phyloP scores from a whole-genome alignment of 768 basidiomycete genomes.

The Hysterangium stoloniferum region DNA sequence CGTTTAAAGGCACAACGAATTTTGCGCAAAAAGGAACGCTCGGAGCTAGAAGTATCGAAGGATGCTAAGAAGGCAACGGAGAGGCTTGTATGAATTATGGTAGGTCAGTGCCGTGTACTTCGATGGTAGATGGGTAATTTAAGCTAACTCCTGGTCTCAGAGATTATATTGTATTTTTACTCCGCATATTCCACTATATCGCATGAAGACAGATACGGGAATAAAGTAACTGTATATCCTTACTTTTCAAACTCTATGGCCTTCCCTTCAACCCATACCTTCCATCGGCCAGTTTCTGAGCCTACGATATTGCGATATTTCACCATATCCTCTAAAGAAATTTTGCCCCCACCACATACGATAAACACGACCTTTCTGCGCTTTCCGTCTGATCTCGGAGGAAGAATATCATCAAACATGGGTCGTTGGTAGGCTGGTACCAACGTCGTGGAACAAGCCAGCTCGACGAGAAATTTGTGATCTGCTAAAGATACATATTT shows the following conservation, averaged over 20 bases:
- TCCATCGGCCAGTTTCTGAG: conserved; percentile 24
- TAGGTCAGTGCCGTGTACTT: no score
- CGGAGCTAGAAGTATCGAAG: not conserved
- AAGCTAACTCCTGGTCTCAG: no score
- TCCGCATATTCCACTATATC: no score
- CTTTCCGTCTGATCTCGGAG: conserved; percentile 22
- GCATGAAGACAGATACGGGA: no score
- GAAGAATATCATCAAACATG: conserved; percentile 47
- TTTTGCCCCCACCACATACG: conserved; percentile 67
- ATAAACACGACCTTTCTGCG: conserved; percentile 48
- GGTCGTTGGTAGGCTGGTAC: conserved; percentile 52
- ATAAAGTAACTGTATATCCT: no score
- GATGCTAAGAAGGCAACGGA: no score
- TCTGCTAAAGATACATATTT: conserved; percentile 40
- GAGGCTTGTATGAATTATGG: no score
- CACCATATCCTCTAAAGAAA: conserved; percentile 43
- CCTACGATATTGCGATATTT: conserved; percentile 39
- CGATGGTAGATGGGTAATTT: no score
- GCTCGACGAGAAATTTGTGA: conserved; percentile 66
- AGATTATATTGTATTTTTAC: no score
- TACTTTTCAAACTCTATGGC: conserved; percentile 2
- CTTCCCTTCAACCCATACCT: conserved; percentile 24
- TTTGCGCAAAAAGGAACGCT: not conserved
- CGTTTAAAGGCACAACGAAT: conserved; percentile 5
- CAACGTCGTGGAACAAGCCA: conserved; percentile 67